These are phyloP conservation scores for Gracilariopsis chorda DNA, from an alignment of 23 red algal species.

Conservation along the genomic window DNA sequence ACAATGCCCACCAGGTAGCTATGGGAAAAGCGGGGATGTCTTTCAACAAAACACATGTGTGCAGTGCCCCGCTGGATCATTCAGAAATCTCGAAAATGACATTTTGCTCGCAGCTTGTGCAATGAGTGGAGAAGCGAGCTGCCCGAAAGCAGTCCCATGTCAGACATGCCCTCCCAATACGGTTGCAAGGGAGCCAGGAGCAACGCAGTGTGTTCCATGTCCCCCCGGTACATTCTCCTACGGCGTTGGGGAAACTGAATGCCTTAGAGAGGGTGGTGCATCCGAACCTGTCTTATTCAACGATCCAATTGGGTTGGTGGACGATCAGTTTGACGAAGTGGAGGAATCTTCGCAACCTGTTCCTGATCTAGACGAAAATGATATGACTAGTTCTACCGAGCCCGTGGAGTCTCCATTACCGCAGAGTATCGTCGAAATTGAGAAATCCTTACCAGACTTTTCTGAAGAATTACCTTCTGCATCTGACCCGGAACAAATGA, in stretches of 20 bases:
- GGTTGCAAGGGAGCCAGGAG: neutral
- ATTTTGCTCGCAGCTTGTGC: neutral
- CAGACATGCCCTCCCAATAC: constrained; percentile 4
- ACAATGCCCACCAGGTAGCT: neutral
- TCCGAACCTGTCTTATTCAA: neutral
- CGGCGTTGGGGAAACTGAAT: constrained; percentile 8
- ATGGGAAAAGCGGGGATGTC: neutral
- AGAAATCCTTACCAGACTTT: too few relatives aligned
- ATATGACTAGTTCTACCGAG: neutral
- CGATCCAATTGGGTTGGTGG: neutral
- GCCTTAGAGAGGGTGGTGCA: neutral
- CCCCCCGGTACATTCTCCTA: neutral
- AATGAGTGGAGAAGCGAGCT: neutral
- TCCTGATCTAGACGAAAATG: neutral
- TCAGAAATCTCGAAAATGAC: neutral
- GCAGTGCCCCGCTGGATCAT: neutral
- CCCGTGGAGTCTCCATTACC: neutral
- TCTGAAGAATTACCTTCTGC: too few relatives aligned
- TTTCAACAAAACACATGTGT: neutral
- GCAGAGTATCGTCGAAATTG: too few relatives aligned
- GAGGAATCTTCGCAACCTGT: neutral
- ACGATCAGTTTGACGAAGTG: neutral
- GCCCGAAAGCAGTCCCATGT: neutral
- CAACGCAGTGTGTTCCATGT: neutral
- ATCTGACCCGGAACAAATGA: too few relatives aligned